Evolutionary conservation across 306 rosid species (phyloP), one percentile per base, ranked within the genome.

Genomic region (Medicago ruthenica): DNA sequence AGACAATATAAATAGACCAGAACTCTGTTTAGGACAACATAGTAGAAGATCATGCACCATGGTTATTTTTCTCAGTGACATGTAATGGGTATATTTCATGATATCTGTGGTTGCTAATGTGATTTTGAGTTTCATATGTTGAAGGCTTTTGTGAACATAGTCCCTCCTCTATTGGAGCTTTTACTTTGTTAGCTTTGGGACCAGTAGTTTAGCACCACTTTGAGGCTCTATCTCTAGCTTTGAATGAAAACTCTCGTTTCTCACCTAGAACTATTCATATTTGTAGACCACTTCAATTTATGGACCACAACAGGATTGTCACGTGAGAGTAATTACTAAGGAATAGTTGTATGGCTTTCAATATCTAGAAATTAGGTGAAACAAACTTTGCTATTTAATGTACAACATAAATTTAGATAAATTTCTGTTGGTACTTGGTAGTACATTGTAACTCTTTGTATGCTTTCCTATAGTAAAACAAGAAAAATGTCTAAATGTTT

Each of bases 281-380:
- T 69, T 65, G 59, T 7, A 36, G 16, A 64, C 70, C 59, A 62
- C 40, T 62, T 76, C 75, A 73, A 82, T 27, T 48, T 62, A 41
- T 80, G 88, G 85, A 85, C 87, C 87, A 62, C 85, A 14, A 22
- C 10, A 15, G 12, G 58, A 13, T 82, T 3, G 45, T 70, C 80
- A 60, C 18, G 74, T 55, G 67, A 65, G 51, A 66, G 36, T 69
- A 60, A 62, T 22, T 24, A 60, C 3, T 68, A 57, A 63, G 63
- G 77, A 77, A 71, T 34, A 69, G 71, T 51, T 48, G 16, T 55
- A 71, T 57, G 39, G 37, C 55, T 53, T 57, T 65, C 36, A 57
- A 59, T 57, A 58, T 74, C 72, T 73, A 22, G 70, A 69, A 77
- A 40, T 73, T 63, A 8, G 53, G 48, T 83, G 79, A 72, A 81